Conservation (phyloP, 2,329 filamentous ascomycete genomes). For the Periconia sp. region DNA sequence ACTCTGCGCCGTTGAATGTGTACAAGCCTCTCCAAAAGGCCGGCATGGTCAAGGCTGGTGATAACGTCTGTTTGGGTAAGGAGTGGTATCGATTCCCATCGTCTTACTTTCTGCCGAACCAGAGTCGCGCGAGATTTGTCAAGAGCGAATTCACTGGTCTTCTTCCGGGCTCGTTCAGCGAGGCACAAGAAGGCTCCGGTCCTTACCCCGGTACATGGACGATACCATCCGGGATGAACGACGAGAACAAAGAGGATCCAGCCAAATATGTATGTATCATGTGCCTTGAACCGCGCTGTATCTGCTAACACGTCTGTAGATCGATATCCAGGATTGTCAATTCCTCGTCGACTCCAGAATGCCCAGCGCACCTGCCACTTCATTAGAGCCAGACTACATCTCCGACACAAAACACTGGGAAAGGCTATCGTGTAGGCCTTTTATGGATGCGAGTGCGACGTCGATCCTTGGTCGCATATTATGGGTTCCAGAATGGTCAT, state of each 20-base stretch:
- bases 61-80: conserved; percentile 85
- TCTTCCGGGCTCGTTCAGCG: conserved; percentile 85
- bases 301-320: conserved; percentile 43
- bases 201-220: conserved; percentile 84
- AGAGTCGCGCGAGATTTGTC: conserved; percentile 84
- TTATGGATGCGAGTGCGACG: conserved; percentile 79
- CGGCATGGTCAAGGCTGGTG: conserved; percentile 60
- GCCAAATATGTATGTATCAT: conserved; percentile 72
- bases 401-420: conserved; percentile 78
- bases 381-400: conserved; percentile 78
- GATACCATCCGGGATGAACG: conserved; percentile 83
- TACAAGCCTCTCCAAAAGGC: conserved; percentile 66
- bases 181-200: conserved; percentile 68
- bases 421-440: conserved; percentile 70
- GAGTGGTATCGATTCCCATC: conserved; percentile 98
- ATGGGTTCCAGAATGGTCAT: conserved; percentile 74
- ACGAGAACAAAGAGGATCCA: conserved; percentile 81
- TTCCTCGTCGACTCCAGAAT: conserved; percentile 90
- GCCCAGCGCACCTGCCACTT: conserved; percentile 59
- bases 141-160: conserved; percentile 88
- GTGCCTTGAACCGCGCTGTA: background rate
- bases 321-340: conserved; percentile 71
- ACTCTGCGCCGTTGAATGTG: conserved; percentile 75
- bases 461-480: conserved; percentile 72
- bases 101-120: conserved; percentile 84